phyloP scores from a whole-genome alignment of 352 stramenopile genomes.

The Phytophthora melonis region DNA sequence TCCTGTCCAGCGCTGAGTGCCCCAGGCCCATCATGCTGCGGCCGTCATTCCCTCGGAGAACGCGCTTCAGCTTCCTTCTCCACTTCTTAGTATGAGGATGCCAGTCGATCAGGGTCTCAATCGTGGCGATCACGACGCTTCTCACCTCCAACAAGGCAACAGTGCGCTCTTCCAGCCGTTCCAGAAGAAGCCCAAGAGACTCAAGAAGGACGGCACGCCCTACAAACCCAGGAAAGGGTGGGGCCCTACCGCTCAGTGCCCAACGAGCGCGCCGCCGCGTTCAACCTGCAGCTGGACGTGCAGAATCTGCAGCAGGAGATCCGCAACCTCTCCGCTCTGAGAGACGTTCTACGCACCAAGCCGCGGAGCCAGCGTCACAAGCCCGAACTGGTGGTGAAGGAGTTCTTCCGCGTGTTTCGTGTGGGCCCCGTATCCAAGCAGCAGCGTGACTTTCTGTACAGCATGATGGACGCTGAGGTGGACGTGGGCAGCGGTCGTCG shows the following conservation, averaged over 20 bases:
- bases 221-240: conserved; percentile 18
- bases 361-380: conserved; percentile 16
- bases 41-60: too few relatives aligned
- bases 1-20: too few relatives aligned
- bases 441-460: conserved; percentile 10
- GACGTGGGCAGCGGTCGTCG: not conserved
- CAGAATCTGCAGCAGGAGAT: conserved; percentile 38
- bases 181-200: conserved; percentile 2
- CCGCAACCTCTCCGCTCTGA: conserved; percentile 33
- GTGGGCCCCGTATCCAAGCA: not conserved
- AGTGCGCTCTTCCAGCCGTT: too few relatives aligned
- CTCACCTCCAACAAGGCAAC: too few relatives aligned
- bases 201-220: conserved; percentile 10
- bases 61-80: too few relatives aligned
- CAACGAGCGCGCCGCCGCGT: conserved; percentile 40
- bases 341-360: conserved; percentile 12
- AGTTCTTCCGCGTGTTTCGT: conserved; percentile 21
- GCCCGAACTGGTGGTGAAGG: conserved; percentile 16
- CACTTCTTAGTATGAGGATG: too few relatives aligned
- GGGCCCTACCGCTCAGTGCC: conserved; percentile 40
- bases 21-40: too few relatives aligned
- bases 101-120: too few relatives aligned
- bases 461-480: not conserved
- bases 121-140: too few relatives aligned
- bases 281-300: conserved; percentile 52